Evolutionary conservation across 768 basidiomycete species (phyloP).

Genomic region (Russula olivacea): DNA sequence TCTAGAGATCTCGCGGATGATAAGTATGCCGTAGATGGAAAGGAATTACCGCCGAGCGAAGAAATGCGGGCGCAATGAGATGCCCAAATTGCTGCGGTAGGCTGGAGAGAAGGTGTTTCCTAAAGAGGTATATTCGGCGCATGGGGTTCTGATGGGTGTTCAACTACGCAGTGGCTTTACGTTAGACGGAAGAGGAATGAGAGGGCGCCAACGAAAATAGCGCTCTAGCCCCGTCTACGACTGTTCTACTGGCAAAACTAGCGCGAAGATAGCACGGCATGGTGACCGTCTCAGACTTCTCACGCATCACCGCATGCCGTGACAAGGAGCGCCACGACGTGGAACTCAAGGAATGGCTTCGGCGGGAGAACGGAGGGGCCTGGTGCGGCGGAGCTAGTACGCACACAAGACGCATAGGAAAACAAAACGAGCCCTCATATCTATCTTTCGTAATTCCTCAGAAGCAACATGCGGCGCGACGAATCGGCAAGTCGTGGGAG

Average conservation of each 20-base stretch:
- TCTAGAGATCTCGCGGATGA: conserved; percentile 18
- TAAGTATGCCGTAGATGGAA: conserved; percentile 10
- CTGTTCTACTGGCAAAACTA: conserved; percentile 23
- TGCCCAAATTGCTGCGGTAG: conserved; percentile 9
- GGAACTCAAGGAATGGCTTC: conserved; percentile 23
- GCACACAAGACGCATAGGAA: conserved; percentile 1
- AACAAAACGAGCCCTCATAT: conserved; percentile 12
- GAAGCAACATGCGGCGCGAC: conserved; percentile 8
- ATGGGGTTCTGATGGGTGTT: conserved; percentile 26
- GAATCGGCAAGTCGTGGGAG: conserved; percentile 16
- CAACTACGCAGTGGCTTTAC: conserved; percentile 19
- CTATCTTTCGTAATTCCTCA: conserved; percentile 13
- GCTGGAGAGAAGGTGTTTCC: conserved; percentile 18
- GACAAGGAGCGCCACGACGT: conserved; percentile 23
- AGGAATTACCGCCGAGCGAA: conserved; percentile 14
- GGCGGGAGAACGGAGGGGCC: conserved; percentile 13
- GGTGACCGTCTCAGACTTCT: conserved; percentile 17
- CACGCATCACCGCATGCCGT: conserved; percentile 21
- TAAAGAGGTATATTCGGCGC: conserved; percentile 17
- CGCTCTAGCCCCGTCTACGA: conserved; percentile 22
- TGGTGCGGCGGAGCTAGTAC: conserved; percentile 12
- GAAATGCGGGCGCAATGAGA: conserved; percentile 6
- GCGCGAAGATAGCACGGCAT: conserved; percentile 21
- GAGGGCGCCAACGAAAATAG: conserved; percentile 15
- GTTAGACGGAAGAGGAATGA: conserved; percentile 22